These are phyloP conservation scores for Desmodesmus armatus DNA, from an alignment of 139 green algal species.

Conservation along the genomic window DNA sequence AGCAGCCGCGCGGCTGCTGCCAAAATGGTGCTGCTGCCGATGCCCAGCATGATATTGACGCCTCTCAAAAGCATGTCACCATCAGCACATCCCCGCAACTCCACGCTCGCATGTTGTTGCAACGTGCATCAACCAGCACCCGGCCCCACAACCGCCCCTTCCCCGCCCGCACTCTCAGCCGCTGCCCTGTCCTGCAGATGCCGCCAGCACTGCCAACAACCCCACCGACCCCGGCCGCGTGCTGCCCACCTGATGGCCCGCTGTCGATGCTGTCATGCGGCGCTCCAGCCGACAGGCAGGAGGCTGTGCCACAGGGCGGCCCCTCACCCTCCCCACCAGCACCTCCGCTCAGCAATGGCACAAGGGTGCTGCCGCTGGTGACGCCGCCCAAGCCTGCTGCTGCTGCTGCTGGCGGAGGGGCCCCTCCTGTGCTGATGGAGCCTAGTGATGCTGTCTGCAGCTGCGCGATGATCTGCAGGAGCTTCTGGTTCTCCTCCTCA, in stretches of 20 bases:
- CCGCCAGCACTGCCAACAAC: not conserved
- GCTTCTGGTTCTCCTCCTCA: slow-evolving; percentile 34
- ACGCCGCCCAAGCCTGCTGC: not conserved
- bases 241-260: not conserved
- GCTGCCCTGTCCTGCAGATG: not conserved
- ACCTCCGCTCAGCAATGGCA: not conserved
- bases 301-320: not conserved
- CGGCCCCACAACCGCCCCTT: not conserved
- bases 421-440: not conserved
- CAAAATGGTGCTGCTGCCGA: too few relatives aligned
- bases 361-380: not conserved
- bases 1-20: too few relatives aligned
- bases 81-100: too few relatives aligned
- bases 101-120: not conserved
- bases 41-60: too few relatives aligned
- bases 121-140: not conserved
- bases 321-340: too few relatives aligned
- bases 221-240: not conserved
- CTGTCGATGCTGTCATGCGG: not conserved
- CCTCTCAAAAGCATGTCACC: too few relatives aligned
- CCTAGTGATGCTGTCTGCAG: slow-evolving; percentile 3
- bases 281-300: not conserved
- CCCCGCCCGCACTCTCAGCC: not conserved
- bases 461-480: slow-evolving; percentile 29
- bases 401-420: not conserved